Evolutionary conservation across 306 rosid species (phyloP).

Genomic region (Acacia crassicarpa): DNA sequence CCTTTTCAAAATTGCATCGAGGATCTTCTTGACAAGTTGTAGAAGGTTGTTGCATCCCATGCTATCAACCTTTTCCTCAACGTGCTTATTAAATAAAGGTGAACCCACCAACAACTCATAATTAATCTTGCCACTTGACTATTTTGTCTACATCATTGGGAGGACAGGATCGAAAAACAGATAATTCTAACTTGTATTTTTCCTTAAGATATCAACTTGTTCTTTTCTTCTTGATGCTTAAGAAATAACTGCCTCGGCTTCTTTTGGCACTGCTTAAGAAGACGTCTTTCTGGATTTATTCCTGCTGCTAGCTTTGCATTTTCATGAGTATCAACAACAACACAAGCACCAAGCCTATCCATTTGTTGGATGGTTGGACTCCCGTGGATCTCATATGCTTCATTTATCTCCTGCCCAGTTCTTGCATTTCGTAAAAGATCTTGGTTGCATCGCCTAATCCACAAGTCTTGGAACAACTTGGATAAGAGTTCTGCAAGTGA

Average conservation of each 20-base stretch:
- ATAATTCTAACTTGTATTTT: no score
- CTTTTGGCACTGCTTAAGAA: no score
- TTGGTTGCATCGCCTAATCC: no score
- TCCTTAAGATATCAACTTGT: no score
- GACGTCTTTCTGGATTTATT: no score
- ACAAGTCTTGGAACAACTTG: no score
- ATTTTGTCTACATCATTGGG: no score
- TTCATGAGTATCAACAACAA: slow-evolving; percentile 38
- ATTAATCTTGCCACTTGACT: slow-evolving; percentile 66
- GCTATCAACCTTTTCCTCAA: slow-evolving; percentile 41
- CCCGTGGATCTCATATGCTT: slow-evolving; percentile 70
- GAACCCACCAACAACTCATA: slow-evolving; percentile 56
- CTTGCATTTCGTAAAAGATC: background rate
- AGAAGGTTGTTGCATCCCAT: slow-evolving; percentile 48
- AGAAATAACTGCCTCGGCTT: no score
- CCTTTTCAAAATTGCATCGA: no score
- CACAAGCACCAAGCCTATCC: slow-evolving; percentile 61
- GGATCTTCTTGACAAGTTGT: slow-evolving; percentile 64
- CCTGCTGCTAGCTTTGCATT: slow-evolving; percentile 24
- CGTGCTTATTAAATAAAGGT: slow-evolving; percentile 34
- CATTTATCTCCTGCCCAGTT: slow-evolving; percentile 60
- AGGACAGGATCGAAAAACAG: no score
- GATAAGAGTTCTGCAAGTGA: no score
- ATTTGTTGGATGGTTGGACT: slow-evolving; percentile 45
- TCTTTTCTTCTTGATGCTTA: no score